These are phyloP conservation scores for Aspergillus latus DNA, from an alignment of 2,329 filamentous ascomycete genomes.

Conservation along the genomic window DNA sequence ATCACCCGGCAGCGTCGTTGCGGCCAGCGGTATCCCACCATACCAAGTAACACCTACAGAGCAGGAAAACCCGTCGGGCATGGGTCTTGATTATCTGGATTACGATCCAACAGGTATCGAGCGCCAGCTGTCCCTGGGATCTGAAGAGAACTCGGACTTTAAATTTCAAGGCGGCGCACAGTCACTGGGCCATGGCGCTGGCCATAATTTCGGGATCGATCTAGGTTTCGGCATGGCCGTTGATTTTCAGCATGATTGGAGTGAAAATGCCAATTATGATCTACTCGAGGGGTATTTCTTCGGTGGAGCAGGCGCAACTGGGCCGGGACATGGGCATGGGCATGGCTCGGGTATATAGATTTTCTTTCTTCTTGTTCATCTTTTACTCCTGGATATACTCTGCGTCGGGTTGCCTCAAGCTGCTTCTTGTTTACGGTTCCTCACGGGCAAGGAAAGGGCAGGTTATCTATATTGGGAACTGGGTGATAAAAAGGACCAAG, in stretches of 20 bases:
- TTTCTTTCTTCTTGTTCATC: not conserved
- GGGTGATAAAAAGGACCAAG: not conserved
- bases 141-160: conserved; percentile 33
- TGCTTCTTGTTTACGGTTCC: no score
- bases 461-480: not conserved
- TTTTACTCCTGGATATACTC: not conserved
- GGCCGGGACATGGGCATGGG: conserved; percentile 34
- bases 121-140: conserved; percentile 24
- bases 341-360: conserved; percentile 22
- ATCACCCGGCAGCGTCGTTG: conserved; percentile 30
- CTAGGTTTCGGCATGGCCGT: conserved; percentile 48
- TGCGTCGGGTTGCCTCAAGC: not conserved
- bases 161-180: conserved; percentile 31
- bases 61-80: conserved; percentile 30
- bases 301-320: conserved; percentile 48
- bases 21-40: conserved; percentile 27
- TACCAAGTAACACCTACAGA: conserved; percentile 23
- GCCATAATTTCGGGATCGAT: conserved; percentile 45
- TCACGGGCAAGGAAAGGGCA: not conserved
- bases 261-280: conserved; percentile 49
- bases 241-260: conserved; percentile 51
- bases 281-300: conserved; percentile 59
- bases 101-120: conserved; percentile 44
- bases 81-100: conserved; percentile 57
- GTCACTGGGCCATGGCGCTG: conserved; percentile 29